Evolutionary conservation across 1,139 yeast species (phyloP), one percentile per base, ranked within the genome.

Genomic region (Saccharomyces hybrid): DNA sequence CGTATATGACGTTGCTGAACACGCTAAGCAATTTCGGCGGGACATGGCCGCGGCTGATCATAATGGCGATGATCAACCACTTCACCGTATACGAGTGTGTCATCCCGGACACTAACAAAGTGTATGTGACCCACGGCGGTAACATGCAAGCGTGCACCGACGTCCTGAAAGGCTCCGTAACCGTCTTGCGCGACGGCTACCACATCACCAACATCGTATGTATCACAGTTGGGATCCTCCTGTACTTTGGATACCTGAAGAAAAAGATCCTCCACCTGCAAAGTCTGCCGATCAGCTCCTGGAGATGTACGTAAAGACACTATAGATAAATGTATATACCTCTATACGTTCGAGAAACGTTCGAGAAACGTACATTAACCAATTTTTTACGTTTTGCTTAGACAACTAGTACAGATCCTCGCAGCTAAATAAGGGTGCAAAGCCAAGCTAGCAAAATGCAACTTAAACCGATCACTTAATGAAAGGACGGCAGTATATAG

Each of bases 1-100:
- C 99, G 0, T 93, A 93, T 70, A 93, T 95, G 98, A 93, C 99
- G 0, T 85, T 96, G 0, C 75, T 93, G 55, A 95, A 95, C 71
- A 93, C 99, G 0, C 76, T 93, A 52, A 84, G 95, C 41, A 93
- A 93, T 67, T 78, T 91, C 56, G 99, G 99, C 38, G 99, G 99
- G 4, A 95, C 95, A 28, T 95, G 99, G 99, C 99, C 99, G 0
- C 78, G 91, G 56, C 75, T 89, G 27, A 75, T 93, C 50, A 84
- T 91, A 4, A 78, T 90, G 63, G 81, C 78, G 58, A 77, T 90
- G 68, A 93, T 95, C 56, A 98, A 91, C 70, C 79, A 77, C 61
- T 80, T 90, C 59, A 88, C 97, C 0, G 64, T 72, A 2, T 81
- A 90, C 1, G 69, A 75, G 32, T 91, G 98, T 71, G 60, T 55